A percentile compares a stretch with the other conserved stretches of the same genome.
Evolutionary conservation across 805 yeast species (phyloP).

Genomic region (Brettanomyces custersianus): DNA sequence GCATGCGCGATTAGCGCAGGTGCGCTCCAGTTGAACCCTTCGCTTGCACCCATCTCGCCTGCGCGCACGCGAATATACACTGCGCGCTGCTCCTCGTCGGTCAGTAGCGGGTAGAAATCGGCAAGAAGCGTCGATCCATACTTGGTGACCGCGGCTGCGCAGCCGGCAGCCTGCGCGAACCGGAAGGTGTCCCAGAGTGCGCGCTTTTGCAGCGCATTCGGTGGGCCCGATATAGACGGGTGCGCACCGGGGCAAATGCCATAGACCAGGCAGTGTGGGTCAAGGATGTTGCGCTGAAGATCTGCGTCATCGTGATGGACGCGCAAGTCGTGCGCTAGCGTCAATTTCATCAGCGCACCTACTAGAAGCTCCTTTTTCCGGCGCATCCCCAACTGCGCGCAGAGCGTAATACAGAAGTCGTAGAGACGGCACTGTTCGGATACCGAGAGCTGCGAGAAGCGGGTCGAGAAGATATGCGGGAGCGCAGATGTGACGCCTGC

Average conservation of each 20-base stretch:
- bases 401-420: slow-evolving; percentile 56
- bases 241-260: slow-evolving; percentile 28
- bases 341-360: slow-evolving; percentile 49
- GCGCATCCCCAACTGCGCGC: slow-evolving; percentile 46
- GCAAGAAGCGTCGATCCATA: slow-evolving; percentile 48
- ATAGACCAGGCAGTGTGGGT: slow-evolving; percentile 42
- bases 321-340: background rate
- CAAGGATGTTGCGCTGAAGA: slow-evolving; percentile 26
- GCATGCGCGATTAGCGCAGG: too few species aligned
- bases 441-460: slow-evolving; percentile 35
- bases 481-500: too few species aligned
- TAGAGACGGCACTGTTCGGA: slow-evolving; percentile 54
- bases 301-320: slow-evolving; percentile 1
- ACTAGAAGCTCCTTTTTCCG: slow-evolving; percentile 67
- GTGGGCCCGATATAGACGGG: slow-evolving; percentile 1
- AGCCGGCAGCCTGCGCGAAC: slow-evolving; percentile 44
- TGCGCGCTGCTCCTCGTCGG: slow-evolving; percentile 49
- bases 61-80: too few species aligned
- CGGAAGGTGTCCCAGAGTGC: slow-evolving; percentile 35
- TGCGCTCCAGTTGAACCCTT: too few species aligned
- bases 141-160: slow-evolving; percentile 32
- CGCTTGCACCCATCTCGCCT: too few species aligned
- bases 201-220: slow-evolving; percentile 28
- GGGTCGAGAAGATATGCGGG: slow-evolving; percentile 35
- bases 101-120: slow-evolving; percentile 44